These are phyloP conservation scores for Corchorus olitorius DNA, from an alignment of 345 rosid genomes.

Conservation along the genomic window DNA sequence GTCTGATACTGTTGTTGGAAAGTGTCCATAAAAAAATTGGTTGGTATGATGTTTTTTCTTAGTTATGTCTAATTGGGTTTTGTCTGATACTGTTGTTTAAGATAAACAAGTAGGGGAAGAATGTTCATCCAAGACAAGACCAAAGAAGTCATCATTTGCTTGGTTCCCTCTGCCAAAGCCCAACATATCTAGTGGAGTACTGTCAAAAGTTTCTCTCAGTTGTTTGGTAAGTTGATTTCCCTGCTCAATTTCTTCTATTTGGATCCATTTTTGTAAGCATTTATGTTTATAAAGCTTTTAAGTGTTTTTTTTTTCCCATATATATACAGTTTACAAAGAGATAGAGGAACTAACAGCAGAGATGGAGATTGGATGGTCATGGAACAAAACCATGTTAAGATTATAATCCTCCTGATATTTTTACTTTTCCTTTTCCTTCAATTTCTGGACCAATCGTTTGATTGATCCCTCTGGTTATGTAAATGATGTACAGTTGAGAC, in stretches of 20 bases:
- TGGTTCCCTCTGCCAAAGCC: conserved; percentile 15
- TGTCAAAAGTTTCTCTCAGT: conserved; percentile 19
- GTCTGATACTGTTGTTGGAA: conserved; percentile 2
- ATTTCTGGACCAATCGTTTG: conserved; percentile 1
- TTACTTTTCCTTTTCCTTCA: conserved; percentile 32
- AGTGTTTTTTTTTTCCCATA: too few relatives aligned
- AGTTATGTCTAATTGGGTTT: background rate
- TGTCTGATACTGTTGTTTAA: background rate
- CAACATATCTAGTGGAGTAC: conserved; percentile 17
- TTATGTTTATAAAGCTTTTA: background rate
- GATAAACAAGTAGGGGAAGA: conserved; percentile 12
- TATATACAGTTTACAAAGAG: conserved; percentile 53
- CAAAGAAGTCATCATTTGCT: background rate
- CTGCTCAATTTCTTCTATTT: too few relatives aligned
- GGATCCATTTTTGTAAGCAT: too few relatives aligned
- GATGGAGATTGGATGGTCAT: conserved; percentile 74
- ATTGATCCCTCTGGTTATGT: background rate
- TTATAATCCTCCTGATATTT: conserved; percentile 23
- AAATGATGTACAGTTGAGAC: background rate
- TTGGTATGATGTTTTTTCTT: background rate
- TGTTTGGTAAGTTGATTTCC: conserved; percentile 14
- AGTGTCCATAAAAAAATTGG: too few relatives aligned
- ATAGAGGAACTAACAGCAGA: conserved; percentile 47
- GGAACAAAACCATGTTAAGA: conserved; percentile 37
- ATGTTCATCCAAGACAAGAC: conserved; percentile 14